Percentiles rank a stretch among this genome's conserved stretches.
Conservation (phyloP, 371 early-diverging fungal genomes). For the Saksenaea vasiformis region DNA sequence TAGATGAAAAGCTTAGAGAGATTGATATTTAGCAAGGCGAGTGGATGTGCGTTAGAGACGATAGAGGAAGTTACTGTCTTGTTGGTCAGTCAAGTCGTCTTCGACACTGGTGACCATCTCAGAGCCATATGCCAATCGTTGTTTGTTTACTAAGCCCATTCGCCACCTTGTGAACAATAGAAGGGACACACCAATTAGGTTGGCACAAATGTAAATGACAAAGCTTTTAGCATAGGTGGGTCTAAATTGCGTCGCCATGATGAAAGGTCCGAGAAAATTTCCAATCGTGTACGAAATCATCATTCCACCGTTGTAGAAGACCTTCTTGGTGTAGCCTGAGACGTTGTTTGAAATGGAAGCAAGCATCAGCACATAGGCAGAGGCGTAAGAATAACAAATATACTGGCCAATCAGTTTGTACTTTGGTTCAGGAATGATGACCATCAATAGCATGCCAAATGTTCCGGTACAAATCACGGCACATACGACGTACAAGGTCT, state of each 20-base stretch:
- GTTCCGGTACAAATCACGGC: constrained; percentile 2
- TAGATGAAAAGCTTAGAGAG: no score
- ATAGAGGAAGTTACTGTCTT: constrained; percentile 36
- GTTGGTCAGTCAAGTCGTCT: constrained; percentile 32
- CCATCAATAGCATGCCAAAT: constrained; percentile 11
- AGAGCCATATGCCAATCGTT: constrained; percentile 7
- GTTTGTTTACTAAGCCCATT: constrained; percentile 27
- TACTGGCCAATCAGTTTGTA: constrained; percentile 13
- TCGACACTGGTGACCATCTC: constrained; percentile 22
- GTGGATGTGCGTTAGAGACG: no score
- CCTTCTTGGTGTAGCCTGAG: constrained; percentile 8
- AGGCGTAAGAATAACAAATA: constrained; percentile 1
- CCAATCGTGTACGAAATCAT: constrained; percentile 13
- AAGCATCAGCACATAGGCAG: constrained; percentile 16
- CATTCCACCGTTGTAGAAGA: not conserved
- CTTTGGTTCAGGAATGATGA: constrained; percentile 11
- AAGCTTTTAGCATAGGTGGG: constrained; percentile 18
- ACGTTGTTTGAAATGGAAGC: constrained; percentile 11
- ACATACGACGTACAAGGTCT: constrained; percentile 8
- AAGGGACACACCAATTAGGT: constrained; percentile 8
- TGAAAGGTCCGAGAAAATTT: constrained; percentile 23
- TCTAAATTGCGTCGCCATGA: constrained; percentile 17
- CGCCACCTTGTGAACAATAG: constrained; percentile 17
- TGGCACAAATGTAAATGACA: constrained; percentile 16
- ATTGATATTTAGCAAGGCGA: no score